Evolutionary conservation across 2,329 filamentous ascomycete genomes (phyloP).

Genomic region (Gnomoniopsis sp.): DNA sequence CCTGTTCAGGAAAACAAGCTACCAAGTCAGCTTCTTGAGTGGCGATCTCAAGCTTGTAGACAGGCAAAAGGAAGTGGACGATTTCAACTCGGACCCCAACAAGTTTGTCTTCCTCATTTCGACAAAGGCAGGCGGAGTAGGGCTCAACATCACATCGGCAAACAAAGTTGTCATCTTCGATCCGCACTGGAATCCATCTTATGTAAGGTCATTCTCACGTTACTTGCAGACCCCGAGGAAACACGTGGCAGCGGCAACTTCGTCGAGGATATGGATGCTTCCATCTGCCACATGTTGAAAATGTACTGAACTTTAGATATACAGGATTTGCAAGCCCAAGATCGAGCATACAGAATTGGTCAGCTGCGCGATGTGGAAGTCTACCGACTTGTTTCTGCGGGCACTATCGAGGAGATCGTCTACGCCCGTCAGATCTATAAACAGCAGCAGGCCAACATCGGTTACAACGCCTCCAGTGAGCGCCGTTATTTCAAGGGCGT

Average conservation of each 20-base stretch:
- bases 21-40: conserved; percentile 88
- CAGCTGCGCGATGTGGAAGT: conserved; percentile 93
- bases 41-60: conserved; percentile 81
- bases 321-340: conserved; percentile 84
- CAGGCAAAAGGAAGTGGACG: conserved; percentile 76
- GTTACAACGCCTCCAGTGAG: conserved; percentile 88
- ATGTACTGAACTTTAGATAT: not conserved
- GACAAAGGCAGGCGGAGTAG: conserved; percentile 88
- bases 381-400: conserved; percentile 83
- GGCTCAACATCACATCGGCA: conserved; percentile 92
- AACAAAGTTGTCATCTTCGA: conserved; percentile 98
- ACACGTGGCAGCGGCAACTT: not conserved
- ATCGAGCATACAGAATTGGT: conserved; percentile 92
- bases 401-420: conserved; percentile 95
- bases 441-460: conserved; percentile 97
- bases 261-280: not conserved
- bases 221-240: not conserved
- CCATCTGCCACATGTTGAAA: not conserved
- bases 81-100: conserved; percentile 82
- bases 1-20: conserved; percentile 83
- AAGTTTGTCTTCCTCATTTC: conserved; percentile 97
- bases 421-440: conserved; percentile 98
- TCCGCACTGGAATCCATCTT: conserved; percentile 95
- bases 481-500: conserved; percentile 94
- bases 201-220: conserved; percentile 30